phyloP scores from a whole-genome alignment of 306 rosid species.

The Purshia tridentata region DNA sequence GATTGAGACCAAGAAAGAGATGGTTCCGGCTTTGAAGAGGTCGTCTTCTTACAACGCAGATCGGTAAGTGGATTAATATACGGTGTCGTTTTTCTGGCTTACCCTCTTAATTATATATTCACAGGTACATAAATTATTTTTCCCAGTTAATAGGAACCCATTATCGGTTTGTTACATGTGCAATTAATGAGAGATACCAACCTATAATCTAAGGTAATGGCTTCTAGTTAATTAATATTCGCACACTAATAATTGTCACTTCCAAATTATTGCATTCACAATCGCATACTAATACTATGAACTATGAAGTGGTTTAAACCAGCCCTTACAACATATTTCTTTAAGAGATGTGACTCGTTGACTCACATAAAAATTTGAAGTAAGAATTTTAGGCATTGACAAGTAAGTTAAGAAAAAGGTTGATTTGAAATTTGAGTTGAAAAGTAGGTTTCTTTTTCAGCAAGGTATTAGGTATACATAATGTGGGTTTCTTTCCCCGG shows the following conservation, averaged over 20 bases:
- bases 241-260: not conserved
- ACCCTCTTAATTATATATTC: not conserved
- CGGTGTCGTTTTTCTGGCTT: too few relatives aligned
- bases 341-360: too few relatives aligned
- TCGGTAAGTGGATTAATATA: conserved; percentile 39
- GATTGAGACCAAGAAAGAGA: conserved; percentile 61
- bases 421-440: conserved; percentile 4
- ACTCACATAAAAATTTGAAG: not conserved
- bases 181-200: too few relatives aligned
- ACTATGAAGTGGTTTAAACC: too few relatives aligned
- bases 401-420: not conserved
- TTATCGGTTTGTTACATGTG: not conserved
- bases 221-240: too few relatives aligned
- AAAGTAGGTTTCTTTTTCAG: conserved; percentile 1
- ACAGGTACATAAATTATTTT: not conserved
- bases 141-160: not conserved
- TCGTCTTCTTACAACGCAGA: conserved; percentile 93
- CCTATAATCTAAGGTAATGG: too few relatives aligned
- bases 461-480: not conserved
- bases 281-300: too few relatives aligned
- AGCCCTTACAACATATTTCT: too few relatives aligned
- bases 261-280: not conserved
- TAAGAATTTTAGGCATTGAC: not conserved
- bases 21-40: conserved; percentile 57
- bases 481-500: not conserved